Base-by-base conservation (phyloP, 2,329 filamentous ascomycete genomes). In the Aspergillus neotritici region DNA sequence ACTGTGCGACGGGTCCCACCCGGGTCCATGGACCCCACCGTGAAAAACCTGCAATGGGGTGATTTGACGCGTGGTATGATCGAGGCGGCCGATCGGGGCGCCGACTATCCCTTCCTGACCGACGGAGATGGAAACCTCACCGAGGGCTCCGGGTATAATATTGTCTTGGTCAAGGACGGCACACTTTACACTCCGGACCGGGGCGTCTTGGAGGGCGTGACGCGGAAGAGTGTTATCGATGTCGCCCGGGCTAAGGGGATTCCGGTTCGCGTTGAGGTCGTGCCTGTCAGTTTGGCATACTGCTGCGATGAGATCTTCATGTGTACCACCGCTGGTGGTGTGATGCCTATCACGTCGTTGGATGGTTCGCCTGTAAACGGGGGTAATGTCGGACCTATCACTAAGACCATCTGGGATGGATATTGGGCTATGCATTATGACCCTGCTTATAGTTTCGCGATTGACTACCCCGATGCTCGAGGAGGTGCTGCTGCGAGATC, bases 21-120 rank as follows among this genome's bases (percentile, higher is more conserved):
- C 0, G 72, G 71, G 0, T 59, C 67, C 1, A 70, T 76, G 3
- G 74, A 77, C 48, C 74, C 74, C 0, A 76, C 72, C 0, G 60
- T 77, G 25, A 77, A 77, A 64, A 76, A 76, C 48, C 55, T 74
- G 12, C 69, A 76, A 43, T 76, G 73, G 73, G 72, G 73, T 1
- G 73, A 77, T 54, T 53, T 75, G 2, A 67, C 62, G 1, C 59
- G 72, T 0, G 71, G 62, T 1, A 51, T 76, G 44, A 65, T 72
- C 21, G 75, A 77, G 53, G 73, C 72, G 0, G 39, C 47, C 0
- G 73, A 77, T 47, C 69, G 74, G 1, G 71, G 67, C 0, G 71
- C 73, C 0, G 54, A 47, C 0, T 75, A 75, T 41, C 73, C 74
- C 0, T 76, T 77, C 50, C 51, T 77, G 9, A 75, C 71, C 0